Evolutionary conservation across 2,329 filamentous ascomycete species (phyloP).

Genomic region (Rasamsonia emersonii): DNA sequence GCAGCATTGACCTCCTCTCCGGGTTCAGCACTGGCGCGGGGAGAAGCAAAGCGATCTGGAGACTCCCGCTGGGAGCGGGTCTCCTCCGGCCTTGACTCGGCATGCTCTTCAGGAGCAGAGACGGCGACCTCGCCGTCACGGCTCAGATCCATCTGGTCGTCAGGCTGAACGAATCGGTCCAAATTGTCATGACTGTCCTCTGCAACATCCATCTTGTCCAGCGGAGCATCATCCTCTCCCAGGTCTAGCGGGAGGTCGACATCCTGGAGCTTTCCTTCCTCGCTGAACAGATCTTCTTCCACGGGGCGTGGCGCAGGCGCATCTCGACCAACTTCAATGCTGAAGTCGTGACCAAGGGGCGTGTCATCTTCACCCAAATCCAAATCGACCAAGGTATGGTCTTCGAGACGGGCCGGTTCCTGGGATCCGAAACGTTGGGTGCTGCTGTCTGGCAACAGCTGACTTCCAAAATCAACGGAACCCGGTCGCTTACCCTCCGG

Average conservation of each 20-base stretch:
- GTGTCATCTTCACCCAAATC: constrained; percentile 57
- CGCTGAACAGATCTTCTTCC: constrained; percentile 44
- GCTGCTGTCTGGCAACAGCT: constrained; percentile 64
- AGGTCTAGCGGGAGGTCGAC: constrained; percentile 43
- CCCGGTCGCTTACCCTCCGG: constrained; percentile 26
- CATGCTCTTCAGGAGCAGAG: constrained; percentile 33
- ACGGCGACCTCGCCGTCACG: constrained; percentile 48
- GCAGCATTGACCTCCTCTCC: constrained; percentile 40
- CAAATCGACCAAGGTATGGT: constrained; percentile 66
- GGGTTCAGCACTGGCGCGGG: constrained; percentile 58
- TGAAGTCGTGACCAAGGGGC: constrained; percentile 57
- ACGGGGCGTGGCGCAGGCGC: constrained; percentile 59
- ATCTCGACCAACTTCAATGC: constrained; percentile 85
- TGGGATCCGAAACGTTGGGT: constrained; percentile 40
- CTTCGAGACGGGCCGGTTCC: constrained; percentile 47
- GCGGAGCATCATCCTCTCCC: constrained; percentile 38
- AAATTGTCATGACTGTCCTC: constrained; percentile 44
- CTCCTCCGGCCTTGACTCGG: no score
- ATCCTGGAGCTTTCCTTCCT: constrained; percentile 58
- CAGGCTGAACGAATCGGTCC: constrained; percentile 46
- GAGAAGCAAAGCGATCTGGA: constrained; percentile 62
- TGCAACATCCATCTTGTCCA: constrained; percentile 28
- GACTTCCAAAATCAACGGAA: constrained; percentile 56
- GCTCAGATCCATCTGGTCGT: constrained; percentile 45
- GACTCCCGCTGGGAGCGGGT: constrained; percentile 56